Conservation (phyloP, 225 moss, liverwort and hornwort species). For the Pseudoscleropodium purum region DNA sequence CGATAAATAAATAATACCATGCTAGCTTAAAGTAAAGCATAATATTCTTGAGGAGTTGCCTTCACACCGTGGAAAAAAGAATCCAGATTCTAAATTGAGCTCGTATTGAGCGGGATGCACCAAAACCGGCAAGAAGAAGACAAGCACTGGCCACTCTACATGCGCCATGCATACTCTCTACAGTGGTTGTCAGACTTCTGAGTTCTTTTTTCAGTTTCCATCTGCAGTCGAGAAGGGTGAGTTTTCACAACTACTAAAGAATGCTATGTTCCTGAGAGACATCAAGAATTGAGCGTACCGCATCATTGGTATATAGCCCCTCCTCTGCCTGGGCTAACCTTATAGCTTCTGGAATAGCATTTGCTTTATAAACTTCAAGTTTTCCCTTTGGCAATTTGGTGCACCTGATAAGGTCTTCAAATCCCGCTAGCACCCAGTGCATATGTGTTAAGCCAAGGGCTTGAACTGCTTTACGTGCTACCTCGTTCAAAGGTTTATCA, state of each 20-base stretch:
- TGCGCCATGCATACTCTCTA: neutral
- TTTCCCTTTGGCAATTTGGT: neutral
- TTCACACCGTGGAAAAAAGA: neutral
- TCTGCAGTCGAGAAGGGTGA: neutral
- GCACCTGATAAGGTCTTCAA: neutral
- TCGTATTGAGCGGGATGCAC: neutral
- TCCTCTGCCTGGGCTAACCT: neutral
- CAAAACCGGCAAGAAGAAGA: neutral
- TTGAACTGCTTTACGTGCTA: neutral
- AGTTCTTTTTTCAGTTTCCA: neutral
- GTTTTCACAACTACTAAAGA: neutral
- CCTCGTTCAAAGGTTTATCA: neutral
- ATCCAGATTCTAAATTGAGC: neutral
- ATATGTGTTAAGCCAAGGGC: neutral
- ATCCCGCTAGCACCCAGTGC: neutral
- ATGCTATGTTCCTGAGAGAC: too few relatives aligned
- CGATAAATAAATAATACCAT: neutral
- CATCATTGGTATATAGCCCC: neutral
- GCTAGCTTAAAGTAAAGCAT: neutral
- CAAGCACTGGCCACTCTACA: neutral
- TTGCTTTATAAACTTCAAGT: constrained; percentile 2
- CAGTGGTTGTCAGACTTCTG: neutral
- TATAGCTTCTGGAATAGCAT: constrained; percentile 9
- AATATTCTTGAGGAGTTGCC: neutral
- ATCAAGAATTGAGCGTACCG: constrained; percentile 11